Percentiles rank a stretch among this genome's conserved stretches.
phyloP scores from a whole-genome alignment of 2,329 filamentous ascomycete species.

The Stylonectria norvegica region DNA sequence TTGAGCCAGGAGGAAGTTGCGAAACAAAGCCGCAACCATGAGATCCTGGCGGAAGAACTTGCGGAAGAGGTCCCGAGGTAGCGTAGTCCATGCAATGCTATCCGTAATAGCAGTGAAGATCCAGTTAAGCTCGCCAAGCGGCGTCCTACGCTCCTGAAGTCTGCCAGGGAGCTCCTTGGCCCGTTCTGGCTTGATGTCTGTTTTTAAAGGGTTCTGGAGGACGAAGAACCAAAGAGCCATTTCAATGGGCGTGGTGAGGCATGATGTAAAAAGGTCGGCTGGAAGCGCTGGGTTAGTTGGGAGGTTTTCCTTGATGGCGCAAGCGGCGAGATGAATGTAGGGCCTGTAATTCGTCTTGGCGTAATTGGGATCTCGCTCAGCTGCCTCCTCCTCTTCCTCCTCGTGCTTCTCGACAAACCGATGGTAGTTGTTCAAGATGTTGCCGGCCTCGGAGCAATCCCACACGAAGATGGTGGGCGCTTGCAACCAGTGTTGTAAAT shows the following conservation, averaged over 20 bases:
- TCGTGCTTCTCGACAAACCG: constrained; percentile 94
- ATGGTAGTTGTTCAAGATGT: constrained; percentile 93
- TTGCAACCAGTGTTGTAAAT: constrained; percentile 92
- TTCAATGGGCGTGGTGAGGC: constrained; percentile 93
- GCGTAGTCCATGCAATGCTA: constrained; percentile 95
- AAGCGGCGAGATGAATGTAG: constrained; percentile 88
- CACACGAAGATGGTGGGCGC: constrained; percentile 96
- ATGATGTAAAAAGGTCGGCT: constrained; percentile 93
- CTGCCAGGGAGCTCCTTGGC: constrained; percentile 87
- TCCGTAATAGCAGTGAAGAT: constrained; percentile 99
- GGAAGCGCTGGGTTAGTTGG: constrained; percentile 92
- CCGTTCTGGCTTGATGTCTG: constrained; percentile 70
- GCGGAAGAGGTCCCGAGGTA: constrained; percentile 87
- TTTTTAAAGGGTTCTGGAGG: constrained; percentile 76
- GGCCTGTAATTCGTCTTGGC: constrained; percentile 68
- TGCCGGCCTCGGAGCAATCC: constrained; percentile 94
- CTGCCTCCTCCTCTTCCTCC: constrained; percentile 75
- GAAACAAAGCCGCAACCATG: constrained; percentile 97
- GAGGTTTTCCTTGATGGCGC: constrained; percentile 83
- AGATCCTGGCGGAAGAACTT: constrained; percentile 96
- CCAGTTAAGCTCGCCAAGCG: constrained; percentile 95
- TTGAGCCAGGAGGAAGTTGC: constrained; percentile 92
- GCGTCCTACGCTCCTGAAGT: constrained; percentile 87
- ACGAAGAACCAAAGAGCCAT: constrained; percentile 97
- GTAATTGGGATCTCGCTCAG: constrained; percentile 76